Evolutionary conservation across 306 rosid species (phyloP).

Genomic region (Prunus campanulata): DNA sequence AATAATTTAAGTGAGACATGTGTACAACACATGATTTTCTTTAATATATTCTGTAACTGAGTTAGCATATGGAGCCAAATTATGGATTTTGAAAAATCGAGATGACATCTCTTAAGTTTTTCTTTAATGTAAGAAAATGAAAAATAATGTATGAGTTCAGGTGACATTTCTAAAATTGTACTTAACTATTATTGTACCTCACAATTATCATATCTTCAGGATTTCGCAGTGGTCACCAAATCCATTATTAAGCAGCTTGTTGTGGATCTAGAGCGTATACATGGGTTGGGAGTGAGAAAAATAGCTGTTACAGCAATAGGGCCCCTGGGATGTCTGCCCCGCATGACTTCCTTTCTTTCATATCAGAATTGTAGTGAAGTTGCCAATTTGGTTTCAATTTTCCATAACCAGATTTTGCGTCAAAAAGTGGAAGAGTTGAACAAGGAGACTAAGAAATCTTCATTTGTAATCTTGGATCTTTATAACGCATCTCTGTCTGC

Average conservation of each 20-base stretch:
- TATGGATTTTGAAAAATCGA: too few species aligned
- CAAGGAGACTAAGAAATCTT: neutral
- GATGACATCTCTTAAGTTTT: too few species aligned
- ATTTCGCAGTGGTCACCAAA: conserved; percentile 14
- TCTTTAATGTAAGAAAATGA: too few species aligned
- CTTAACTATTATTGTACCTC: too few species aligned
- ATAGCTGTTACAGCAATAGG: conserved; percentile 35
- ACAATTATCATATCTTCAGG: conserved; percentile 3
- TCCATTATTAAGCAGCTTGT: conserved; percentile 36
- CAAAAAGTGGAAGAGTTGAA: conserved; percentile 30
- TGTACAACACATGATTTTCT: too few species aligned
- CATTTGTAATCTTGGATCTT: conserved; percentile 38
- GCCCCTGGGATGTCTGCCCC: conserved; percentile 55
- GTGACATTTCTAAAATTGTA: too few species aligned
- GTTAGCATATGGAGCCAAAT: too few species aligned
- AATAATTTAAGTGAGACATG: too few species aligned
- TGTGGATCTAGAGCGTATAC: conserved; percentile 35
- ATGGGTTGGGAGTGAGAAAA: conserved; percentile 34
- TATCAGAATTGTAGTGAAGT: conserved; percentile 14
- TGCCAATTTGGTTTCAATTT: conserved; percentile 21
- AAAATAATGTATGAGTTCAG: too few species aligned
- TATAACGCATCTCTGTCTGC: conserved; percentile 14
- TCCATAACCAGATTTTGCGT: conserved; percentile 38
- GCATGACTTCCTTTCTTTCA: neutral
- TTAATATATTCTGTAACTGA: too few species aligned